Conservation (phyloP, 2,329 filamentous ascomycete genomes). For the Ophiostoma sp. region DNA sequence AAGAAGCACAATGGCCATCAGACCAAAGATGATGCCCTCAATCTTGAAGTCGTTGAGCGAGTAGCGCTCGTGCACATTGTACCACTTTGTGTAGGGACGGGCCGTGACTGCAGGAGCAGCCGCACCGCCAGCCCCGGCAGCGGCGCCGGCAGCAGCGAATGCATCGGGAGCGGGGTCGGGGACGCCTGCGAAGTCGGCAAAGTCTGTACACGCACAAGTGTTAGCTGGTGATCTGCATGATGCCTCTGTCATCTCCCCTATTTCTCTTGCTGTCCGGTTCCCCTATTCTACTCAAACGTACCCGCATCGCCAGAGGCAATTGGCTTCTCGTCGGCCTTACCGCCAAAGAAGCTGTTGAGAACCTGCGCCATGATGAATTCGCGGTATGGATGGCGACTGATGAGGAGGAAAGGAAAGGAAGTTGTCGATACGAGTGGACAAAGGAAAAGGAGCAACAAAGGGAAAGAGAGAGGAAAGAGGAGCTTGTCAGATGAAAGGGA, state of each 20-base stretch:
- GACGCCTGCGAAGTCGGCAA: slow-evolving; percentile 84
- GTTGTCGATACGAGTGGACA: slow-evolving; percentile 10
- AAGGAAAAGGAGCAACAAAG: slow-evolving; percentile 4
- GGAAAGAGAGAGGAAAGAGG: neutral
- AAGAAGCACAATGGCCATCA: slow-evolving; percentile 71
- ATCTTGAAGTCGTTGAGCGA: slow-evolving; percentile 79
- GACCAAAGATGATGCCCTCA: slow-evolving; percentile 77
- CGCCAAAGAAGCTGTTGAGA: slow-evolving; percentile 68
- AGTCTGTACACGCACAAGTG: slow-evolving; percentile 58
- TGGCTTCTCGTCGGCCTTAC: slow-evolving; percentile 58
- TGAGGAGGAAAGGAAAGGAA: neutral
- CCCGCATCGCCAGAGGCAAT: slow-evolving; percentile 60
- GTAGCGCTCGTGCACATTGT: slow-evolving; percentile 91
- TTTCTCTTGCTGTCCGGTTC: neutral
- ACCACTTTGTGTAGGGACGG: slow-evolving; percentile 88
- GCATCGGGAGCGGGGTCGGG: slow-evolving; percentile 63
- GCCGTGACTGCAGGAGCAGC: slow-evolving; percentile 49
- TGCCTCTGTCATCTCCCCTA: neutral
- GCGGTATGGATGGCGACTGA: slow-evolving; percentile 24
- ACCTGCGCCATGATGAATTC: slow-evolving; percentile 53
- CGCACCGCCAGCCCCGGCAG: slow-evolving; percentile 35
- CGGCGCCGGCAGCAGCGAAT: slow-evolving; percentile 46
- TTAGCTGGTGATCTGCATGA: neutral
- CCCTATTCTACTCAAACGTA: slow-evolving; percentile 42
- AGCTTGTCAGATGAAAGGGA: slow-evolving; percentile 15